A percentile compares a stretch with the other conserved stretches of the same genome.
phyloP scores from a whole-genome alignment of 1,284 basidiomycete species.

The Microbotryomycetes sp. region DNA sequence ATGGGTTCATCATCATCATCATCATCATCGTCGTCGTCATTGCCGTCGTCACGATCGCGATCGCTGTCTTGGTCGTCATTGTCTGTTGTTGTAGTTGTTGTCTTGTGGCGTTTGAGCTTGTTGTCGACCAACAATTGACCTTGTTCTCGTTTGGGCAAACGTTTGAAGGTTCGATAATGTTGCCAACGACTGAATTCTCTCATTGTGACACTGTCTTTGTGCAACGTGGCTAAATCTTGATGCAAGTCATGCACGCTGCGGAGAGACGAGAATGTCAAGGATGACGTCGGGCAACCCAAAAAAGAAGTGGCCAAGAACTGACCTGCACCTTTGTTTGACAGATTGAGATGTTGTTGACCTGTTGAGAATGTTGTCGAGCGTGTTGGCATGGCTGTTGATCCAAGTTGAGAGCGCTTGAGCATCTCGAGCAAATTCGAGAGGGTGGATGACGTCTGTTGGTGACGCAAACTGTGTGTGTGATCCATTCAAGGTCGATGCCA shows the following conservation, averaged over 20 bases:
- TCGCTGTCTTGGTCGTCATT: no score
- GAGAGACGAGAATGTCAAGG: no score
- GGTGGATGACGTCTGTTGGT: background rate
- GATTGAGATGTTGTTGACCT: background rate
- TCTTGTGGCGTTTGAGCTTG: background rate
- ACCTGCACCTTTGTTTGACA: conserved; percentile 4
- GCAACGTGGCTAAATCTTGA: background rate
- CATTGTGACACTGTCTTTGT: background rate
- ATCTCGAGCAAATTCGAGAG: background rate
- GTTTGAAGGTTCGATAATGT: background rate
- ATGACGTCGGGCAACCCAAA: no score
- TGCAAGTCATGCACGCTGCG: background rate
- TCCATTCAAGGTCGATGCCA: background rate
- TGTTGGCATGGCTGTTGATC: background rate
- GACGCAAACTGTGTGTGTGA: no score
- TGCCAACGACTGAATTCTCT: background rate
- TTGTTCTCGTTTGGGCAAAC: background rate
- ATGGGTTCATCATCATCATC: background rate
- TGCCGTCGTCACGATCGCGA: background rate
- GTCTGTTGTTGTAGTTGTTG: background rate
- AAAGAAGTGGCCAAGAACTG: background rate
- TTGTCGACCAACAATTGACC: background rate
- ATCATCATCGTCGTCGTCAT: background rate
- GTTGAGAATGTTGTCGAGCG: background rate
- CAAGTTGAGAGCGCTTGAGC: background rate